Conservation (phyloP, 257 asterid species). For the Solanum arcanum region DNA sequence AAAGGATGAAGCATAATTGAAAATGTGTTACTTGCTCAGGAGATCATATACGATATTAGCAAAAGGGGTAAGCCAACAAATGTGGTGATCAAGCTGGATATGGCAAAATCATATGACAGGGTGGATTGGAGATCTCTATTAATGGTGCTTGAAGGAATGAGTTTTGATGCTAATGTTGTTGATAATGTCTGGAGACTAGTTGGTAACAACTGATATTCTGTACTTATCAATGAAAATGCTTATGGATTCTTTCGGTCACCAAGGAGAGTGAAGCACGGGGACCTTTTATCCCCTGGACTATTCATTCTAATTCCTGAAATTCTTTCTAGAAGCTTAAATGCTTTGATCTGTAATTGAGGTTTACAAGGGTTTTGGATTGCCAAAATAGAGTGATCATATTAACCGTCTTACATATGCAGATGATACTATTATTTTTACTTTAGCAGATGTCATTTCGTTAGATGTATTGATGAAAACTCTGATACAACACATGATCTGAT, state of each 20-base stretch:
- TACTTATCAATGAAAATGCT: background rate
- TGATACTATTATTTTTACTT: background rate
- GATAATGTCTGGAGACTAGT: background rate
- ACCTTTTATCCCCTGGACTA: no score
- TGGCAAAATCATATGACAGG: no score
- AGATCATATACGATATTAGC: background rate
- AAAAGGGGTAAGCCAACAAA: background rate
- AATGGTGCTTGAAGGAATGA: background rate
- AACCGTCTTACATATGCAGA: background rate
- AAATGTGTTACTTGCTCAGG: background rate
- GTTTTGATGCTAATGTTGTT: background rate
- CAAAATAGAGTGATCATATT: background rate
- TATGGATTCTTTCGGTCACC: background rate
- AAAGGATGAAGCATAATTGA: background rate
- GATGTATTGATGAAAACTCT: background rate
- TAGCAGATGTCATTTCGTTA: background rate
- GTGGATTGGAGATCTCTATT: background rate
- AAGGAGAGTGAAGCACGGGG: background rate
- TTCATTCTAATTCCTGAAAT: background rate
- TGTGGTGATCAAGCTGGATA: background rate
- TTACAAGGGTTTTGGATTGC: background rate
- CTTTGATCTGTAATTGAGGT: background rate
- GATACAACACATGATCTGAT: background rate
- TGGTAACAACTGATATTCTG: background rate
- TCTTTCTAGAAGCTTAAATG: background rate